These are phyloP conservation scores for Allium sativum DNA, from an alignment of 106 monocot genomes.

Conservation along the genomic window DNA sequence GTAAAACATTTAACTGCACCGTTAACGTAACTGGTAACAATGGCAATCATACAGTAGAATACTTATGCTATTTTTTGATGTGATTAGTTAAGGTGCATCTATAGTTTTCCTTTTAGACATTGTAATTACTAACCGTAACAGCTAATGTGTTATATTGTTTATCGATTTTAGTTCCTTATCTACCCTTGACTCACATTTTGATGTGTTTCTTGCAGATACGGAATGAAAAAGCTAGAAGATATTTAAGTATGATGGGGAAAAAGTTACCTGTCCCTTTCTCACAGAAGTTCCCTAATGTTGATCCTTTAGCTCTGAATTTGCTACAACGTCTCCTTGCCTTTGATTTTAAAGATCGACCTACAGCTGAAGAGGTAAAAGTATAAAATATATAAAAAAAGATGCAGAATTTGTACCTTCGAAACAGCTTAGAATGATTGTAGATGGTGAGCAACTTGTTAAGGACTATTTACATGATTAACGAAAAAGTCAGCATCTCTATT, in stretches of 20 bases:
- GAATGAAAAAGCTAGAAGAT: constrained; percentile 64
- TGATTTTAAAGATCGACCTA: constrained; percentile 65
- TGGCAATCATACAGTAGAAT: no score
- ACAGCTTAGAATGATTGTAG: background rate
- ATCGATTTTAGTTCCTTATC: background rate
- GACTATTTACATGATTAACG: background rate
- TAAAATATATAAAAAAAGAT: background rate
- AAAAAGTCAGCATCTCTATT: background rate
- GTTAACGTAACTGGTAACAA: no score
- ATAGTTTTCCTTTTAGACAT: no score
- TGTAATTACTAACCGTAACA: no score
- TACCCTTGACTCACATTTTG: background rate
- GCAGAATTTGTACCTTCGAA: background rate
- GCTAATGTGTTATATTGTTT: no score
- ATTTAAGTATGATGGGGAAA: constrained; percentile 50
- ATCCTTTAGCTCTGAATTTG: constrained; percentile 49
- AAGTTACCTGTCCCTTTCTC: constrained; percentile 44
- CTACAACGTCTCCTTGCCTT: constrained; percentile 57
- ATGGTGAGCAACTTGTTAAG: no score
- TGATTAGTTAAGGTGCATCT: no score
- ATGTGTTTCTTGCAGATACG: constrained; percentile 26
- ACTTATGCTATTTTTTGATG: no score
- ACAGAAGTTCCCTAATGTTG: constrained; percentile 43
- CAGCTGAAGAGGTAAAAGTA: constrained; percentile 47
- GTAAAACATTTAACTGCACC: no score